Evolutionary conservation across 148 eudicot species (phyloP).

Genomic region (Beta vulgaris): DNA sequence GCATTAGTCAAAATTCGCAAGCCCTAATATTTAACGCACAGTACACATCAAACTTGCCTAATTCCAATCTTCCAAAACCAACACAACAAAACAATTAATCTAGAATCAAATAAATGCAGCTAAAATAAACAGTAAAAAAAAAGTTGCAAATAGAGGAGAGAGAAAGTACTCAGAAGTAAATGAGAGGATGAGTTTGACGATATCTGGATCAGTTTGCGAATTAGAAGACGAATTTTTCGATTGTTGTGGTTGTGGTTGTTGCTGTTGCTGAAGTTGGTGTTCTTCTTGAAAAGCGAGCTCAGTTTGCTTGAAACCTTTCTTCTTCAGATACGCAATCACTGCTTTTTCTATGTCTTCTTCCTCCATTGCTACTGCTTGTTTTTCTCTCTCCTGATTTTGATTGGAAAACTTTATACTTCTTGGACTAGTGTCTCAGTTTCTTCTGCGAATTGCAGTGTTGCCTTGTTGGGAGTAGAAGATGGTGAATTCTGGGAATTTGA

Average conservation of each 20-base stretch:
- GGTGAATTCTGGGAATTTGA: neutral
- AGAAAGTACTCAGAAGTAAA: conserved; percentile 49
- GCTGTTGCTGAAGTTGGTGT: conserved; percentile 40
- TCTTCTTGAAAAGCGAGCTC: conserved; percentile 81
- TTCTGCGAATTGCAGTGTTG: neutral
- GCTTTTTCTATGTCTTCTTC: conserved; percentile 77
- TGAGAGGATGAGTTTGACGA: conserved; percentile 58
- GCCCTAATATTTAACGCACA: neutral
- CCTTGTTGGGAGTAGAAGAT: neutral
- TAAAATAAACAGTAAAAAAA: neutral
- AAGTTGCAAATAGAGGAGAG: neutral
- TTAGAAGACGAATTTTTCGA: conserved; percentile 41
- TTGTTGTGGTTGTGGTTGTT: conserved; percentile 32
- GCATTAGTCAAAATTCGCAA: no score
- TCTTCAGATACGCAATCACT: conserved; percentile 73
- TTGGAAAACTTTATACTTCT: neutral
- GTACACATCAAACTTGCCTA: neutral
- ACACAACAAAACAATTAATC: neutral
- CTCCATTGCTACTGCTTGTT: conserved; percentile 41
- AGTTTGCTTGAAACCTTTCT: conserved; percentile 81
- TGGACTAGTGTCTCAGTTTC: neutral
- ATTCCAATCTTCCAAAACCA: neutral
- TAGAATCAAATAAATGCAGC: neutral
- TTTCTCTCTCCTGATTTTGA: neutral
- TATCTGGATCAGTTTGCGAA: conserved; percentile 60